phyloP scores from a whole-genome alignment of 257 asterid genomes.

The Nicotiana paniculata region DNA sequence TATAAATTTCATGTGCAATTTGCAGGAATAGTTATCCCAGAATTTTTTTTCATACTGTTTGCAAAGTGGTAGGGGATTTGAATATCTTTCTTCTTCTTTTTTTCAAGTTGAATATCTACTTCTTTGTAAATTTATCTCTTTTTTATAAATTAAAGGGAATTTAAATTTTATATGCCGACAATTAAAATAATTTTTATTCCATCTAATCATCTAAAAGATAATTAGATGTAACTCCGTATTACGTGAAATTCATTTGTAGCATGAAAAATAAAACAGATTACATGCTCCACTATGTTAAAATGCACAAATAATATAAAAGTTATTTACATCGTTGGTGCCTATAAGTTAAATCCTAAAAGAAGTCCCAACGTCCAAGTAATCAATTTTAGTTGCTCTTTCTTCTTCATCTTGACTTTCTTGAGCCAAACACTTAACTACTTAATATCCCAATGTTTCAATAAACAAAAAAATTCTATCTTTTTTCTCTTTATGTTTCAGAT shows the following conservation, averaged over 20 bases:
- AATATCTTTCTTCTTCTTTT: not conserved
- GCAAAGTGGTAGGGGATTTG: not conserved
- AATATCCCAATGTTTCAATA: no score
- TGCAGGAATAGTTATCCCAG: not conserved
- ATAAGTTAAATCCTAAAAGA: not conserved
- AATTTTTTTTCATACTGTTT: not conserved
- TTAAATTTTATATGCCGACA: no score
- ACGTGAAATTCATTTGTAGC: no score
- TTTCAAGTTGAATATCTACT: not conserved
- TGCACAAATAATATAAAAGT: no score
- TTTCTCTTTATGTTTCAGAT: no score
- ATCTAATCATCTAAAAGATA: not conserved
- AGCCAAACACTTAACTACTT: no score
- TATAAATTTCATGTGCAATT: not conserved
- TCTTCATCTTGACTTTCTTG: no score
- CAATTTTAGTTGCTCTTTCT: not conserved
- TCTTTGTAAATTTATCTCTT: not conserved
- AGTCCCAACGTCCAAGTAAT: not conserved
- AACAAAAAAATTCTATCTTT: not conserved
- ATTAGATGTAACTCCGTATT: not conserved
- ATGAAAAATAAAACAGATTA: no score
- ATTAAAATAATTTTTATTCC: no score
- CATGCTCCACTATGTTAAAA: no score
- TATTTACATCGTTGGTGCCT: no score
- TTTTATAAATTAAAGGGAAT: no score